A percentile compares a stretch with the other conserved stretches of the same genome.
phyloP scores from a whole-genome alignment of 306 rosid genomes.

The Corylus americana region DNA sequence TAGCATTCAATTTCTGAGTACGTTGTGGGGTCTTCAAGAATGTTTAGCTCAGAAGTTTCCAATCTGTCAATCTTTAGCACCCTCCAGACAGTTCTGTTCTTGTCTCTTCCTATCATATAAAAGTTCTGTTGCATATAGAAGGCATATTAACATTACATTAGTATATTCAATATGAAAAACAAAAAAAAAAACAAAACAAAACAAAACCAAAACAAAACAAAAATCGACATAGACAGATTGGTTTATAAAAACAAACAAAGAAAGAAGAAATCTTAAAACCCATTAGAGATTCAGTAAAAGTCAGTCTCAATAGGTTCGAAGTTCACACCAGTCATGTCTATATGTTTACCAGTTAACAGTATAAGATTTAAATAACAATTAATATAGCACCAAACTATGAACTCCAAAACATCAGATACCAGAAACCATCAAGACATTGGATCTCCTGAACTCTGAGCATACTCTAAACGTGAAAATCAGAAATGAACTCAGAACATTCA shows the following conservation, averaged over 20 bases:
- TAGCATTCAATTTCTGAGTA: constrained; percentile 80
- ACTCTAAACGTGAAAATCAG: neutral
- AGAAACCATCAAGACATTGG: neutral
- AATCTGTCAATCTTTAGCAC: constrained; percentile 81
- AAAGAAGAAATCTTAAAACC: neutral
- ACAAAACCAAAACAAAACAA: neutral
- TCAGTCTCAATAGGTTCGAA: neutral
- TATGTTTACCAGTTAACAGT: neutral
- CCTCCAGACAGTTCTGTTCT: constrained; percentile 79
- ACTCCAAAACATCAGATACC: neutral
- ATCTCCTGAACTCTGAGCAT: neutral
- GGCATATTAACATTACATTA: constrained; percentile 16
- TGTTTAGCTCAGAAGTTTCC: constrained; percentile 67
- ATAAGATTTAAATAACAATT: neutral
- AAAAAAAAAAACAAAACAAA: neutral
- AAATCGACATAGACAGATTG: neutral
- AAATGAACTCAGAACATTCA: neutral
- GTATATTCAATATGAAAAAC: neutral
- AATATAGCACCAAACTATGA: constrained; percentile 1
- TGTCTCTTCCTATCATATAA: constrained; percentile 93
- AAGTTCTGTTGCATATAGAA: constrained; percentile 65
- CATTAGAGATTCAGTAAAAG: neutral
- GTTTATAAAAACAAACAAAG: constrained; percentile 5
- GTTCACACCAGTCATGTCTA: neutral
- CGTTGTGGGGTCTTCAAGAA: constrained; percentile 64